Evolutionary conservation across 192 early-diverging fungal genomes (phyloP).

Genomic region (Coemansia guatemalensis): DNA sequence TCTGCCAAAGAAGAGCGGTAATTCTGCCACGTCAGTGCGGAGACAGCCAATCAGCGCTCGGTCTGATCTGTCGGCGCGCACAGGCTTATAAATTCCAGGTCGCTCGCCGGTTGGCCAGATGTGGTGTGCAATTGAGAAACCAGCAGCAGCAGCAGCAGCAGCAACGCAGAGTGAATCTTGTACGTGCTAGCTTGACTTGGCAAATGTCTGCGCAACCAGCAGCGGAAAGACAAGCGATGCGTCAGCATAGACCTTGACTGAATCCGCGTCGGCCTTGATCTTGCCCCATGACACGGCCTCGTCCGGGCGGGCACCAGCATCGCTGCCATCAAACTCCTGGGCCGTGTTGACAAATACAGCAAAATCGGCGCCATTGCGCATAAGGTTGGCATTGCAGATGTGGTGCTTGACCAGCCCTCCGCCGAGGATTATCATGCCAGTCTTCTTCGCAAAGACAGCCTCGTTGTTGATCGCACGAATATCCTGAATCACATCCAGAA

Average conservation of each 20-base stretch:
- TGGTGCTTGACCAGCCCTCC: conserved; percentile 98
- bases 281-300: conserved; percentile 99
- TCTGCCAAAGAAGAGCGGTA: background rate
- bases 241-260: conserved; percentile 93
- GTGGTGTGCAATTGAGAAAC: background rate
- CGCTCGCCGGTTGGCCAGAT: background rate
- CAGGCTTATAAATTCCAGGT: background rate
- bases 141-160: background rate
- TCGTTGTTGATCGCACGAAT: conserved; percentile 90
- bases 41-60: conserved; percentile 16
- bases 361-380: conserved; percentile 98
- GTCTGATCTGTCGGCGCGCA: background rate
- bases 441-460: conserved; percentile 95
- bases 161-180: too few relatives aligned
- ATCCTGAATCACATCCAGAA: conserved; percentile 91
- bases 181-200: conserved; percentile 38
- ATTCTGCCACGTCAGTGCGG: conserved; percentile 30
- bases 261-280: conserved; percentile 75
- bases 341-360: conserved; percentile 97
- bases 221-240: conserved; percentile 92
- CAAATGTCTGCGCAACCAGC: conserved; percentile 95
- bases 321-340: conserved; percentile 98
- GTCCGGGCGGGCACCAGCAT: conserved; percentile 95
- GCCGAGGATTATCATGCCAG: conserved; percentile 94
- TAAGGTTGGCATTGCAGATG: conserved; percentile 97